These are phyloP conservation scores for Calonectria crousiana DNA, from an alignment of 2,329 filamentous ascomycete genomes.

Conservation along the genomic window DNA sequence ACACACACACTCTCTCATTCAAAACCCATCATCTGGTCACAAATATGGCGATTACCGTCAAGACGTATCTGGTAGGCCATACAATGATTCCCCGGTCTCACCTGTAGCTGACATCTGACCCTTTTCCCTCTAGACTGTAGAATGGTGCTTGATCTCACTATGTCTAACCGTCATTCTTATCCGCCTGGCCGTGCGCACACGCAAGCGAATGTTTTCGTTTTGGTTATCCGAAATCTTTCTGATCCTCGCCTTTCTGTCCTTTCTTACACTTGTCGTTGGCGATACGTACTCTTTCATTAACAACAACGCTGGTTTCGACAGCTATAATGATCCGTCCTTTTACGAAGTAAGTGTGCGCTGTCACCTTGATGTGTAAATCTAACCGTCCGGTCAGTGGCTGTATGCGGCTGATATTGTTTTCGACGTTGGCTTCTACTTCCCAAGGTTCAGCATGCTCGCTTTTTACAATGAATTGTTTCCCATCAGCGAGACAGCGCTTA, in stretches of 20 bases:
- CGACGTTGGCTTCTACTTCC: background rate
- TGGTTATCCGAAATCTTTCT: background rate
- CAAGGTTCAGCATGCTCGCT: background rate
- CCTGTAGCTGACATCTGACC: background rate
- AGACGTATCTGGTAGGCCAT: background rate
- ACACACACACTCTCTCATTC: background rate
- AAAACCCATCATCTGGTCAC: no score
- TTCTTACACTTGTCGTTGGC: background rate
- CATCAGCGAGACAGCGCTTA: background rate
- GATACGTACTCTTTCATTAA: background rate
- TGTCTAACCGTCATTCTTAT: background rate
- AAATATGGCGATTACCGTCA: background rate
- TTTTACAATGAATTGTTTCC: background rate
- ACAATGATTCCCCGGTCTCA: no score
- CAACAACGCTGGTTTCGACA: background rate
- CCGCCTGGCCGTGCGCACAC: background rate
- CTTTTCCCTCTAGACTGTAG: background rate
- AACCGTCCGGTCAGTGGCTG: background rate
- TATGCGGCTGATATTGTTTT: background rate
- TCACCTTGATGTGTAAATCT: background rate
- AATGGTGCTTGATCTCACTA: background rate
- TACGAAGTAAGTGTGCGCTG: background rate
- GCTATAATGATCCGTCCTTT: background rate
- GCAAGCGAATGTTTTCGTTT: background rate
- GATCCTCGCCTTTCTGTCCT: background rate